Conservation (phyloP, 2,329 filamentous ascomycete species). For the Zasmidium angulare region DNA sequence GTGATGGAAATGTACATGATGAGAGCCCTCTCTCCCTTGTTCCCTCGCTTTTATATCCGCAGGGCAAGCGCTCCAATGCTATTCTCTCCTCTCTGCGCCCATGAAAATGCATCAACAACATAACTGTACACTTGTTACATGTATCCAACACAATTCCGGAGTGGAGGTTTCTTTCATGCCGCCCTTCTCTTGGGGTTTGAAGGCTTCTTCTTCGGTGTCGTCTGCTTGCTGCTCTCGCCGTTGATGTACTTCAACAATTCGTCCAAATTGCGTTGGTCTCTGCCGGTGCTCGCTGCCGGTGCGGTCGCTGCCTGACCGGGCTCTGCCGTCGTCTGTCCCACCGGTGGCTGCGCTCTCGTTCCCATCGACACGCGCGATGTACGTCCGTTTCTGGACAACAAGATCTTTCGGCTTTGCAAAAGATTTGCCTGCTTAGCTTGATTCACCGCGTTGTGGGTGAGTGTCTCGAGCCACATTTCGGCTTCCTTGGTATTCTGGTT, state of each 20-base stretch:
- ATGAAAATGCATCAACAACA: neutral
- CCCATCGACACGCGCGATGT: constrained; percentile 53
- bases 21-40: neutral
- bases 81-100: neutral
- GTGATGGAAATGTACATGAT: constrained; percentile 2
- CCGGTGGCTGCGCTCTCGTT: constrained; percentile 61
- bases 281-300: constrained; percentile 21
- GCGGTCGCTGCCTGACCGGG: constrained; percentile 8
- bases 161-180: constrained; percentile 5
- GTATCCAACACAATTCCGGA: neutral
- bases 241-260: constrained; percentile 95
- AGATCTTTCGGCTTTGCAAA: constrained; percentile 28
- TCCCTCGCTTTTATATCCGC: neutral
- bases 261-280: constrained; percentile 74
- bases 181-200: constrained; percentile 44
- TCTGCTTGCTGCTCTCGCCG: constrained; percentile 53
- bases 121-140: neutral
- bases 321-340: constrained; percentile 34
- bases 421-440: constrained; percentile 82
- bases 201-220: constrained; percentile 46
- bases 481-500: constrained; percentile 99
- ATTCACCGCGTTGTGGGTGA: constrained; percentile 91
- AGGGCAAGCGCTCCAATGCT: neutral
- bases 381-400: constrained; percentile 24
- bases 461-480: constrained; percentile 91